A percentile compares a stretch with the other conserved stretches of the same genome.
Evolutionary conservation across 768 basidiomycete genomes (phyloP).

Genomic region (Pisolithus orientalis): DNA sequence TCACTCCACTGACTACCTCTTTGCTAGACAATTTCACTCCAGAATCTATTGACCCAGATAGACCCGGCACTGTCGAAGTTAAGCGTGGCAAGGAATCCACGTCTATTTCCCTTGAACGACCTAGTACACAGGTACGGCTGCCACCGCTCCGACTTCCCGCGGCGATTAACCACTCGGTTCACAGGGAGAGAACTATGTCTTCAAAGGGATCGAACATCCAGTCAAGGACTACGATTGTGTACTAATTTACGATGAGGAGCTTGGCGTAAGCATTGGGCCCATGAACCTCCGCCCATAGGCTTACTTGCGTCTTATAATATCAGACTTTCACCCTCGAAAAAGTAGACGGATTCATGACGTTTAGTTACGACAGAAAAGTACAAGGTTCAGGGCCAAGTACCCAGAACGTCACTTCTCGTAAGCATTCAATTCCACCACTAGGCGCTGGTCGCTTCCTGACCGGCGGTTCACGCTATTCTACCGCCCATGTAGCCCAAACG

Average conservation of each 20-base stretch:
- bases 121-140: slow-evolving; percentile 52
- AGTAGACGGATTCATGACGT: slow-evolving; percentile 56
- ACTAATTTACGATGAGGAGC: slow-evolving; percentile 73
- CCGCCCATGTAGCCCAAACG: slow-evolving; percentile 11
- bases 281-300: not conserved
- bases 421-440: slow-evolving; percentile 2
- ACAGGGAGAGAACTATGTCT: slow-evolving; percentile 50
- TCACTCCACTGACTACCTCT: not conserved
- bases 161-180: slow-evolving; percentile 1
- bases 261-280: slow-evolving; percentile 42
- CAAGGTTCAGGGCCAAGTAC: slow-evolving; percentile 18
- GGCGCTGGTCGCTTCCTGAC: not conserved
- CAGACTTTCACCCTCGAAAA: slow-evolving; percentile 73
- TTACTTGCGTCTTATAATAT: slow-evolving; percentile 7
- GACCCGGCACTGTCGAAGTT: slow-evolving; percentile 60
- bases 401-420: slow-evolving; percentile 17
- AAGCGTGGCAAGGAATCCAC: slow-evolving; percentile 47
- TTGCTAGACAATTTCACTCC: slow-evolving; percentile 70
- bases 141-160: not conserved
- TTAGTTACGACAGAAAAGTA: slow-evolving; percentile 47
- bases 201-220: slow-evolving; percentile 49
- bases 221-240: slow-evolving; percentile 72
- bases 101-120: slow-evolving; percentile 56
- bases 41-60: slow-evolving; percentile 57
- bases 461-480: not conserved